These are phyloP conservation scores for Calonectria pseudoreteaudii DNA, from an alignment of 2,329 filamentous ascomycete species.

Conservation along the genomic window DNA sequence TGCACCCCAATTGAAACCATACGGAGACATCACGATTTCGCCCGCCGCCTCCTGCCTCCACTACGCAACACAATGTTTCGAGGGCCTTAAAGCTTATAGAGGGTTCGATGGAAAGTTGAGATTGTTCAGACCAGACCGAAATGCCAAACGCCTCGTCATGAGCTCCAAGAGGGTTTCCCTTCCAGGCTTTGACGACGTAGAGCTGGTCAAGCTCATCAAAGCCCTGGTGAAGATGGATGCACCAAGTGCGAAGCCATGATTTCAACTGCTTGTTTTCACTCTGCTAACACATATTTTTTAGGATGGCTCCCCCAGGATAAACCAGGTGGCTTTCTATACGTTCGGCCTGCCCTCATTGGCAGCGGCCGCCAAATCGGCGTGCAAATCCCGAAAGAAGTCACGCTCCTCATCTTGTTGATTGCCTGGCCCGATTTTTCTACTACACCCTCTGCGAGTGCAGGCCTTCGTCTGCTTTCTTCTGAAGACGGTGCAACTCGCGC, in stretches of 20 bases:
- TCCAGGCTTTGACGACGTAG: constrained; percentile 7
- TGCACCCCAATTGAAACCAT: constrained; percentile 14
- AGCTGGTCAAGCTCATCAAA: constrained; percentile 20
- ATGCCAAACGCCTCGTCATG: constrained; percentile 15
- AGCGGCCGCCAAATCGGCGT: constrained; percentile 20
- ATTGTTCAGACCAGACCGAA: constrained; percentile 16
- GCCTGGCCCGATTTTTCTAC: constrained; percentile 16
- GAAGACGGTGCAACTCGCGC: constrained; percentile 18
- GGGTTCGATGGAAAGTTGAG: constrained; percentile 16
- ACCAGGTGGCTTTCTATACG: constrained; percentile 16
- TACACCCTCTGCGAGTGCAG: constrained; percentile 8
- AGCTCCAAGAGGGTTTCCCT: constrained; percentile 13
- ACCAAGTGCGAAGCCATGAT: background rate
- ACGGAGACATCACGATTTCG: constrained; percentile 8
- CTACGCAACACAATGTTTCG: constrained; percentile 25
- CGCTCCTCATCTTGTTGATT: background rate
- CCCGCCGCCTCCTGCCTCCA: constrained; percentile 13
- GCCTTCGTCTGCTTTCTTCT: constrained; percentile 16
- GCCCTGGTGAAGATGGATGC: constrained; percentile 6
- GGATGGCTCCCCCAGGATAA: constrained; percentile 15
- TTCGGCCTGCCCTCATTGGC: constrained; percentile 24
- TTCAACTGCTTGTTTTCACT: background rate
- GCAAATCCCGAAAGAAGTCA: constrained; percentile 20
- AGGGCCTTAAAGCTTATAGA: constrained; percentile 16
- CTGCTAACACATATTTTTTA: background rate